Evolutionary conservation across 257 asterid genomes (phyloP), one percentile per base, ranked within the genome.

Genomic region (Solanum bukasovii): DNA sequence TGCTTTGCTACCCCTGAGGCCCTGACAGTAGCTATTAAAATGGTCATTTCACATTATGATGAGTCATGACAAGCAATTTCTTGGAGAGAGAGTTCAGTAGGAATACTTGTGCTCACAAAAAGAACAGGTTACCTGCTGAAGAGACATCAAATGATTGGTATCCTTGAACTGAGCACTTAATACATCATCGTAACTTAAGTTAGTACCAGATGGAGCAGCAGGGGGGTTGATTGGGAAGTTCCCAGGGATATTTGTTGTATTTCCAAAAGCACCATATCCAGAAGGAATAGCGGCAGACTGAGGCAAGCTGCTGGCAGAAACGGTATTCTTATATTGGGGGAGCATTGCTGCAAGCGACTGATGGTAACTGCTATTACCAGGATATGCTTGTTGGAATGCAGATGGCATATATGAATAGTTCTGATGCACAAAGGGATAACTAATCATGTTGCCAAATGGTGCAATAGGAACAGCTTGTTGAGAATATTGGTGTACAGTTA

Each of bases 121-220:
- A 37, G 14, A 46, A 34, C 18, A 31, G 29, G 83, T 56, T 35
- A 89, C 77, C 29, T 94, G 99, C 91, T 94, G 99, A 89, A 93
- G 97, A 11, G 98, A 90, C 87, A 89, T 92, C 91, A 93, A 89
- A 88, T 92, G 94, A 89, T 88, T 94, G 70, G 14, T 91, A 56
- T 96, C 98, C 93, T 93, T 94, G 93, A 90, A 93, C 91, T 94
- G 98, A 90, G 98, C 92, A 90, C 90, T 93, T 91, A 93, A 89
- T 52, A 92, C 89, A 63, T 95, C 97, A 1, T 95, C 98, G n/a
- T 96, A 96, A 84, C 91, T 91, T 82, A 94, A 49, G 79, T 90
- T 84, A 44, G 94, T 88, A 67, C 91, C 98, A 56, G 97, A 92
- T 3, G 94, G 93, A 38, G 94, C 93, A 56, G 96, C 90, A 52